phyloP scores from a whole-genome alignment of 2,329 filamentous ascomycete species.

The Colletotrichum sp. region DNA sequence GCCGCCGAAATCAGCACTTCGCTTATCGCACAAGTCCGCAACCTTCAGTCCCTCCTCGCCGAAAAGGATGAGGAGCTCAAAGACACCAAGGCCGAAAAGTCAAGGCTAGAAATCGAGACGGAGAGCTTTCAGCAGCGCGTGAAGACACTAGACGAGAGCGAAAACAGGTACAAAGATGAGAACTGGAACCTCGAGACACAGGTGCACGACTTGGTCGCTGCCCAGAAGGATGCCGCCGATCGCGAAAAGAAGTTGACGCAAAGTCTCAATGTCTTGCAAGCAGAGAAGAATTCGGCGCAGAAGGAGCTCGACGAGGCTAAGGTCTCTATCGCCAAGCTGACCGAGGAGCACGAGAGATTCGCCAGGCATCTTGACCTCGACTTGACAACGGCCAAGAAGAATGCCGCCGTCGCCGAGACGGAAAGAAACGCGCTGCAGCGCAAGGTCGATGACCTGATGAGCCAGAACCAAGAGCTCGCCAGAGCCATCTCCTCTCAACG shows the following conservation, averaged over 20 bases:
- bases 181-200: slow-evolving; percentile 98
- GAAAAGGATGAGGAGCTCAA: slow-evolving; percentile 90
- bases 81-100: slow-evolving; percentile 74
- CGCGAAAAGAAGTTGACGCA: slow-evolving; percentile 84
- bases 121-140: slow-evolving; percentile 82
- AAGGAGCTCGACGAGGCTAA: slow-evolving; percentile 92
- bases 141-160: slow-evolving; percentile 86
- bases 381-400: slow-evolving; percentile 82
- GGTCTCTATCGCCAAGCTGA: slow-evolving; percentile 76
- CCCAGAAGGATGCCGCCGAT: slow-evolving; percentile 77
- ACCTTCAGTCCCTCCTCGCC: slow-evolving; percentile 81
- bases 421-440: slow-evolving; percentile 81
- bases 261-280: slow-evolving; percentile 69
- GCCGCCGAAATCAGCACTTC: slow-evolving; percentile 98
- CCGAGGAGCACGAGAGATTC: slow-evolving; percentile 78
- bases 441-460: slow-evolving; percentile 86
- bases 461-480: slow-evolving; percentile 90
- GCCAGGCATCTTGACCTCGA: slow-evolving; percentile 91
- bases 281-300: slow-evolving; percentile 79
- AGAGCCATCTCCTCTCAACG: slow-evolving; percentile 79
- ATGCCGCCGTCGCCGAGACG: slow-evolving; percentile 76
- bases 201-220: slow-evolving; percentile 80
- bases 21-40: slow-evolving; percentile 90
- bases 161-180: slow-evolving; percentile 96
- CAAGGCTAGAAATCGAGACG: slow-evolving; percentile 80